Conservation (phyloP, 805 yeast species). For the Metschnikowia santaceciliae region DNA sequence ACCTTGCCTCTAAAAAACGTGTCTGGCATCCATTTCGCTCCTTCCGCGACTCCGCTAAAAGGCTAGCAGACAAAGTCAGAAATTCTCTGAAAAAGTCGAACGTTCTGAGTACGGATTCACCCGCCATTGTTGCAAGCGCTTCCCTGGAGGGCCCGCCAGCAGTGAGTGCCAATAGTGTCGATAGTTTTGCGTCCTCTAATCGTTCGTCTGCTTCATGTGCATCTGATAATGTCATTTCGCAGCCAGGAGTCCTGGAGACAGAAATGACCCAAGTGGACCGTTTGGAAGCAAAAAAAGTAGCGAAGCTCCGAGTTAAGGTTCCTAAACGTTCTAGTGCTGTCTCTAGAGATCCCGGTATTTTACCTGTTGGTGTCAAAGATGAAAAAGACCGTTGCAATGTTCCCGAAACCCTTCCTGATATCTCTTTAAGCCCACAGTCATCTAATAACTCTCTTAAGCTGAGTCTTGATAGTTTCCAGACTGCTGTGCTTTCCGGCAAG, state of each 20-base stretch:
- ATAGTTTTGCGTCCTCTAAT: background rate
- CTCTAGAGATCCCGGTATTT: background rate
- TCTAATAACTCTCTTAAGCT: background rate
- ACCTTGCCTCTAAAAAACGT: background rate
- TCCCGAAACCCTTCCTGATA: background rate
- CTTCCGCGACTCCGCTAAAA: background rate
- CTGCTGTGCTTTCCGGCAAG: background rate
- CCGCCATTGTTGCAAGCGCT: background rate
- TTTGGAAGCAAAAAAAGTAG: background rate
- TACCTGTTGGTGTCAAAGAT: background rate
- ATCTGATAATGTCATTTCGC: conserved; percentile 1
- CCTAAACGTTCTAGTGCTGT: background rate
- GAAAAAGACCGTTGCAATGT: background rate
- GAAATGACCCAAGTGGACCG: background rate
- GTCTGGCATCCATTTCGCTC: background rate
- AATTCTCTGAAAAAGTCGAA: background rate
- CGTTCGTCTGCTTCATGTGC: background rate
- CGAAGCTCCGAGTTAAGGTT: background rate
- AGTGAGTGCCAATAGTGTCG: background rate
- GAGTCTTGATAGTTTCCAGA: conserved; percentile 1
- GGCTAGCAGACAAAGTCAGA: conserved; percentile 1
- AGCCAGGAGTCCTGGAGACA: conserved; percentile 1
- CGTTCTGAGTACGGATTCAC: no score
- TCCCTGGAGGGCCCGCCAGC: conserved; percentile 2
- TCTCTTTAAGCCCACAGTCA: background rate